phyloP scores from a whole-genome alignment of 768 basidiomycete species.

The Sutorius australiensis region DNA sequence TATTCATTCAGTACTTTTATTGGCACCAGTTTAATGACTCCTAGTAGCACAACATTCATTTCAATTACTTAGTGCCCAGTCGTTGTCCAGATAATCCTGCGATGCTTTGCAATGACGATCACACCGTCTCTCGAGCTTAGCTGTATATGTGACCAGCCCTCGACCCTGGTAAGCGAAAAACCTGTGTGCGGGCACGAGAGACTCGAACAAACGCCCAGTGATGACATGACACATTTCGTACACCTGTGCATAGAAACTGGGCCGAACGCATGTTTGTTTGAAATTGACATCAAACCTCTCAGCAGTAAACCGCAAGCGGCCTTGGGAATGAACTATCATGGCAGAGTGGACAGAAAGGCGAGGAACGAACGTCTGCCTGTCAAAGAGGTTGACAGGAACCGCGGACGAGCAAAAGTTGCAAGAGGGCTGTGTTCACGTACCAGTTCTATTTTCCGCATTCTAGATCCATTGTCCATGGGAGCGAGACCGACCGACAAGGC shows the following conservation, averaged over 20 bases:
- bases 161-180: conserved; percentile 20
- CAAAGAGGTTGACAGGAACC: background rate
- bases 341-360: background rate
- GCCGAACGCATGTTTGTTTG: background rate
- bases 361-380: background rate
- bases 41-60: conserved; percentile 23
- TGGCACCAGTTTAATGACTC: conserved; percentile 28
- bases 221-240: background rate
- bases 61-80: conserved; percentile 18
- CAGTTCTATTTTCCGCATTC: no score
- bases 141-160: conserved; percentile 5
- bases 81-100: conserved; percentile 5
- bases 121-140: background rate
- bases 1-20: conserved; percentile 30
- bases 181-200: conserved; percentile 4
- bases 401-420: no score
- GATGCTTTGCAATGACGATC: conserved; percentile 10
- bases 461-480: no score
- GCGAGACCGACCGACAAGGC: no score
- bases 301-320: background rate
- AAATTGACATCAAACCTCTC: background rate
- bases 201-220: background rate
- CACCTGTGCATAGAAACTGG: background rate
- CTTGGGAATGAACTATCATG: background rate
- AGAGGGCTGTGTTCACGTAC: no score